Conservation (phyloP, 306 rosid species). For the Casuarina cunninghamiana region DNA sequence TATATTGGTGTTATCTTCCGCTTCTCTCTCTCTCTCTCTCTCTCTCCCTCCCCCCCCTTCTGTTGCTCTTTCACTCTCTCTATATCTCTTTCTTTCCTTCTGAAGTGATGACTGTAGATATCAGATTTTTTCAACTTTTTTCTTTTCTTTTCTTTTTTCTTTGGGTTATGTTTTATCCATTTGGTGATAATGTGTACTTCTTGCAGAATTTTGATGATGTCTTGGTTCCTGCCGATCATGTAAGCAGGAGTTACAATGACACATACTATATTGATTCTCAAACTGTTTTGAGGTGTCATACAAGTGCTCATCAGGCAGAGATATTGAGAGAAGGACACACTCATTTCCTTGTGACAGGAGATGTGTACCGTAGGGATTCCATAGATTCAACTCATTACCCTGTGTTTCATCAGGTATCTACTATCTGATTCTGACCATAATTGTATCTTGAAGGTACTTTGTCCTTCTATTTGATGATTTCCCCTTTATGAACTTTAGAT, state of each 20-base stretch:
- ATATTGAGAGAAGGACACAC: slow-evolving; percentile 74
- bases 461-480: slow-evolving; percentile 12
- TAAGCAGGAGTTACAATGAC: slow-evolving; percentile 92
- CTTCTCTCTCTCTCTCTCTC: not conserved
- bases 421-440: slow-evolving; percentile 1
- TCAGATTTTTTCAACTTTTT: slow-evolving; percentile 6
- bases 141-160: not conserved
- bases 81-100: not conserved
- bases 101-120: not conserved
- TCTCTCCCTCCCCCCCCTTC: not conserved
- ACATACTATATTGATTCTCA: slow-evolving; percentile 78
- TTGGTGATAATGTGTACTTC: slow-evolving; percentile 28
- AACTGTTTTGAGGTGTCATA: slow-evolving; percentile 93
- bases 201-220: slow-evolving; percentile 98
- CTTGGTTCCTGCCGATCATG: slow-evolving; percentile 93
- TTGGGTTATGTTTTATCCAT: slow-evolving; percentile 1
- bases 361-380: slow-evolving; percentile 97
- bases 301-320: slow-evolving; percentile 98
- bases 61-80: not conserved
- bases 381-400: slow-evolving; percentile 98
- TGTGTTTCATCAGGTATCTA: slow-evolving; percentile 86
- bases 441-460: slow-evolving; percentile 26
- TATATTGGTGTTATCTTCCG: not conserved
- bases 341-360: slow-evolving; percentile 97
- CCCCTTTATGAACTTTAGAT: slow-evolving; percentile 49